Evolutionary conservation across 2,329 filamentous ascomycete genomes (phyloP), one percentile per base, ranked within the genome.

Genomic region (Rutstroemia sp.): DNA sequence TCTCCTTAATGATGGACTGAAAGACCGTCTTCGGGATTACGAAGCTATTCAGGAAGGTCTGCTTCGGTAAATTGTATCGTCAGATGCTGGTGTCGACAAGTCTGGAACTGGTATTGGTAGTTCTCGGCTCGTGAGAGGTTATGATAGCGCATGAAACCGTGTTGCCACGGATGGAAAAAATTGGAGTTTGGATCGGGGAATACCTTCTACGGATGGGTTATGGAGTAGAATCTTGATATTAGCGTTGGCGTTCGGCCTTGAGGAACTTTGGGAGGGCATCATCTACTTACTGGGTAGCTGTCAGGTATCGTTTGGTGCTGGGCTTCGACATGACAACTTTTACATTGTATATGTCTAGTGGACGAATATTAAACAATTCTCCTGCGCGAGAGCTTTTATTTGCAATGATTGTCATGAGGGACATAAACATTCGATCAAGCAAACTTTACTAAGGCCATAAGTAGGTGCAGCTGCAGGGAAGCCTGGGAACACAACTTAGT

Each of bases 1-100:
- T 60, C 58, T 69, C 6, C 41, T 69, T 42, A 67, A 69, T 42
- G 64, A 69, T 47, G 64, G 64, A n/a, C 56, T 69, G 38, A 60
- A 58, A 41, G 59, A 58, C 21, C 61, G 62, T 51, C 59, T 68
- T 21, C 60, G 62, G 17, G 57, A 56, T 5, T 54, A 48, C 4
- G 45, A 54, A 8, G 27, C 8, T 19, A 12, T 54, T n/a, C 52
- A 30, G 19, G 8, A 46, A 21, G 37, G 38, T 10, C 12, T 42
- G 52, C 10, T 8, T n/a, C 45, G n/a, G 8, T 54, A 49, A n/a
- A 10, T 41, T n/a, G 19, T 23, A 16, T 8, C 48, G 23, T 48
- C n/a, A 19, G 21, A 44, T 30, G 30, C 4, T 34, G 30, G 30
- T 34, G 30, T 4, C 9, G 30, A 34, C 3, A 10, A 12, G 30